Evolutionary conservation across 495 filamentous ascomycete species (phyloP), one percentile per base, ranked within the genome.

Genomic region (Glarea lozoyensis): DNA sequence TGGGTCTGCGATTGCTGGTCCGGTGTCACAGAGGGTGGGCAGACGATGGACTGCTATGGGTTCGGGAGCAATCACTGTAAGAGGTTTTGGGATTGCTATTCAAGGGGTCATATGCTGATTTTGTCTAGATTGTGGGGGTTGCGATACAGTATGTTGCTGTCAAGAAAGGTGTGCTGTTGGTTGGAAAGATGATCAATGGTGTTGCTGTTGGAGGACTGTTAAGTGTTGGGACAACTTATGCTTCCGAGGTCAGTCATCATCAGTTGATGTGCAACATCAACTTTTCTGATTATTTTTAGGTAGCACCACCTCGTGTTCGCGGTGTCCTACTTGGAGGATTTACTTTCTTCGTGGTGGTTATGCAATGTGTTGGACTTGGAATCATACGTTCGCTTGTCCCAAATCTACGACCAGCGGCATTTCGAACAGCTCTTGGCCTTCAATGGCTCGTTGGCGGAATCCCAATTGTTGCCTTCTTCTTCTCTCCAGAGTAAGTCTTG

Each of bases 381-480:
- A 42, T 60, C 4, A 50, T 60, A 29, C 49, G 57, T 3, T 41
- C 46, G 20, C 56, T 60, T 23, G 55, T 55, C 11, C 52, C 57
- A 5, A 30, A 57, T 40, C 10, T 40, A 10, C 11, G 17, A 12
- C 33, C 43, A 12, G 22, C 15, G 5, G 63, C 66, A 21, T 79
- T 74, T 43, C 65, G 65, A 23, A 75, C 71, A 27, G 72, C 72
- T 0, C 74, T 73, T 50, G 67, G 66, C 2, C 41, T 75, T 3
- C 74, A 76, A 50, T 77, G 73, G 72, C 42, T 75, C 12, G 76
- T 73, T 67, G 69, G 70, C 2, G 58, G 65, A 23, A 55, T 66
- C 0, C 55, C 76, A 2, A 58, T 68, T 5, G 45, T 72, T 20
- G 54, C 53, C 0, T 53, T 63, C 33, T 41, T 37, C 20, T 66